Evolutionary conservation across 2,329 filamentous ascomycete genomes (phyloP).

Genomic region (Periglandula ipomoeae): DNA sequence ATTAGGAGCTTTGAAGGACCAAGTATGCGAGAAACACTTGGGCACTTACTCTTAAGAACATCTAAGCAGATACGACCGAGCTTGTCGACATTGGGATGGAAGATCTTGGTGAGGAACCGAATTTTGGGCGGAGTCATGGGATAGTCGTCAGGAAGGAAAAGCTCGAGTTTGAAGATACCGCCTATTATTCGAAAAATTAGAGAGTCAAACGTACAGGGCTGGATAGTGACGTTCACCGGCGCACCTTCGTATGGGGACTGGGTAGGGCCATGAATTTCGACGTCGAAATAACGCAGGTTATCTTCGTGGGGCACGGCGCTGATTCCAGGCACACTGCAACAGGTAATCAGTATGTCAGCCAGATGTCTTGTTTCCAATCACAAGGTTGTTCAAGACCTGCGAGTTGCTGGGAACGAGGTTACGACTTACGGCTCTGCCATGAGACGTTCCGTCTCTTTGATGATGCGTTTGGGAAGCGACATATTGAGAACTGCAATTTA

Average conservation of each 20-base stretch:
- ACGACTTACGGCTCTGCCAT: constrained; percentile 82
- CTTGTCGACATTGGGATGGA: constrained; percentile 98
- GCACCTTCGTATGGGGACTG: constrained; percentile 92
- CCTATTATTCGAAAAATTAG: constrained; percentile 25
- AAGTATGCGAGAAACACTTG: background rate
- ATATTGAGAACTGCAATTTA: constrained; percentile 24
- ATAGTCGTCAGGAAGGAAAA: constrained; percentile 97
- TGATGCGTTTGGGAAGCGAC: constrained; percentile 90
- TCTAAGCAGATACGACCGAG: constrained; percentile 95
- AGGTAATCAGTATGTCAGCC: background rate
- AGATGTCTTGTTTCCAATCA: background rate
- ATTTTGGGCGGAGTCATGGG: constrained; percentile 99
- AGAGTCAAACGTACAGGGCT: constrained; percentile 6
- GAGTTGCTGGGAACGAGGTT: too few species aligned
- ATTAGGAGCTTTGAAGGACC: background rate
- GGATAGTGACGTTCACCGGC: constrained; percentile 12
- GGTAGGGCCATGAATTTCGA: constrained; percentile 85
- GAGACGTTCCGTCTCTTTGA: constrained; percentile 96
- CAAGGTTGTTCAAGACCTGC: too few species aligned
- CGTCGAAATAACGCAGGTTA: constrained; percentile 96
- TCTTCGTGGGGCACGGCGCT: constrained; percentile 93
- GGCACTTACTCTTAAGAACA: constrained; percentile 77
- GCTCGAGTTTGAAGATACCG: constrained; percentile 91
- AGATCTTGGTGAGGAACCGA: constrained; percentile 96
- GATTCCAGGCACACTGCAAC: constrained; percentile 79